These are phyloP conservation scores for Aureobasidium sp. DNA, from an alignment of 2,329 filamentous ascomycete species.

Conservation along the genomic window DNA sequence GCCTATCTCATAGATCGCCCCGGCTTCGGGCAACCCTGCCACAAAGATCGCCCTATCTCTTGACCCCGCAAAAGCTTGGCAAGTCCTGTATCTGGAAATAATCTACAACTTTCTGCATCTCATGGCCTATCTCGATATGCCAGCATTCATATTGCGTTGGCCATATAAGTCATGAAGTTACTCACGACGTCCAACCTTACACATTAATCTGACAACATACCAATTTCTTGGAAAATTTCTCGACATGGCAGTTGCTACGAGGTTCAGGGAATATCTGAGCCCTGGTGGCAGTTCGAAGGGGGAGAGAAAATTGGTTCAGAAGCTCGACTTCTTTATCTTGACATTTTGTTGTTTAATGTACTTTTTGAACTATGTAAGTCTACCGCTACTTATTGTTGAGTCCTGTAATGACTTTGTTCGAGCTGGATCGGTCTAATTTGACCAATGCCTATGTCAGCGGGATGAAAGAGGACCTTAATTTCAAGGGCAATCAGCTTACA, in stretches of 20 bases:
- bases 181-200: background rate
- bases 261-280: constrained; percentile 25
- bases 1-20: constrained; percentile 4
- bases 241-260: background rate
- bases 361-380: constrained; percentile 21
- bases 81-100: background rate
- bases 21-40: constrained; percentile 6
- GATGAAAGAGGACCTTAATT: constrained; percentile 46
- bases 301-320: constrained; percentile 43
- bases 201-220: background rate
- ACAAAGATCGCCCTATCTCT: constrained; percentile 1
- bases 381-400: background rate
- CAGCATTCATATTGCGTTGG: background rate
- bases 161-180: constrained; percentile 1
- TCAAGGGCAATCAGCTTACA: constrained; percentile 46
- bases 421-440: constrained; percentile 47
- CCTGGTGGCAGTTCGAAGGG: constrained; percentile 30
- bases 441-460: constrained; percentile 51
- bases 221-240: background rate
- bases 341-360: constrained; percentile 37
- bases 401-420: background rate
- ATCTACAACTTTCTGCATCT: background rate
- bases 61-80: constrained; percentile 11
- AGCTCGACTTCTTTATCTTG: constrained; percentile 29
- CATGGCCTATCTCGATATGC: constrained; percentile 10